phyloP scores from a whole-genome alignment of 139 green algal species.

The Trebouxia sp. region DNA sequence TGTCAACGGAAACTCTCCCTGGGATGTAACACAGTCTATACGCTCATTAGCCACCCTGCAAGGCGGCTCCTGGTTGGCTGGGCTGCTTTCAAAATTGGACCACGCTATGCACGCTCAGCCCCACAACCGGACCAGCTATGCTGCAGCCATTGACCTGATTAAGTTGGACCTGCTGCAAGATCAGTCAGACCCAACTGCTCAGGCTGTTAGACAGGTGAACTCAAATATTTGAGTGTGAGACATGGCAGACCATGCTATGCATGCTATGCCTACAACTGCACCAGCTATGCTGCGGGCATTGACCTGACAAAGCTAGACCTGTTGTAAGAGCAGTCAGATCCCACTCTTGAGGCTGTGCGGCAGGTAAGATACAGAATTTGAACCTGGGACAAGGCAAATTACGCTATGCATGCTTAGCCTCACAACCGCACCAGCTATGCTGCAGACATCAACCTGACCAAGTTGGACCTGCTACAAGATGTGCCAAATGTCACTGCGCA shows the following conservation, averaged over 20 bases:
- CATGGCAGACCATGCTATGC: too few relatives aligned
- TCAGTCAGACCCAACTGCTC: neutral
- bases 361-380: too few relatives aligned
- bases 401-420: constrained; percentile 15
- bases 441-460: neutral
- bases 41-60: neutral
- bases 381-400: too few relatives aligned
- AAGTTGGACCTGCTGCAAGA: constrained; percentile 20
- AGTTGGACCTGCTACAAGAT: constrained; percentile 12
- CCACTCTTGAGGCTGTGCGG: too few relatives aligned
- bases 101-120: constrained; percentile 17
- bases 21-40: constrained; percentile 15
- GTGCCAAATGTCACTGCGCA: neutral
- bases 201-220: constrained; percentile 3
- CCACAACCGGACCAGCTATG: constrained; percentile 1
- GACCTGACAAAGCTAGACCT: too few relatives aligned
- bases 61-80: neutral
- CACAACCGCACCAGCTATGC: constrained; percentile 3
- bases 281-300: too few relatives aligned
- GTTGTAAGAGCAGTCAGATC: too few relatives aligned
- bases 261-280: too few relatives aligned
- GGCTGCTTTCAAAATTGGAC: constrained; percentile 17
- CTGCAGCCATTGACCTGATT: neutral
- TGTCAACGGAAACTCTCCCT: neutral
- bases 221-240: too few relatives aligned